These are phyloP conservation scores for Plasmodium inui DNA, from an alignment of 169 alveolate species.

Conservation along the genomic window DNA sequence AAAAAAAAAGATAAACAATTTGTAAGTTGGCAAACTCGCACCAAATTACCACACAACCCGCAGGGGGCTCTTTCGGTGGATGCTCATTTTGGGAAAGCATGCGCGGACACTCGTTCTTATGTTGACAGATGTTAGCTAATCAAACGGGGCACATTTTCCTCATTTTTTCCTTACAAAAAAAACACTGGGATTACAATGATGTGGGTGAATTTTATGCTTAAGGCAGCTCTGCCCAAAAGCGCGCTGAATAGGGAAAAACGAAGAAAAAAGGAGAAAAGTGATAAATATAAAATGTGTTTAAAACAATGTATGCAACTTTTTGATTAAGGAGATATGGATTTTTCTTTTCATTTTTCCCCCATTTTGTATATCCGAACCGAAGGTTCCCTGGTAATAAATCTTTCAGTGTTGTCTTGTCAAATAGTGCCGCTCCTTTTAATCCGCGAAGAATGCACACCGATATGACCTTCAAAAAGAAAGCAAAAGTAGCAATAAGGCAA, in stretches of 20 bases:
- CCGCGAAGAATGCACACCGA: conserved; percentile 45
- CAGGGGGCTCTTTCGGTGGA: background rate
- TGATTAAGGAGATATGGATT: background rate
- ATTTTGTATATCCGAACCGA: conserved; percentile 15
- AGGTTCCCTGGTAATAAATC: conserved; percentile 30
- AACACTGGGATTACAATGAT: conserved; percentile 5
- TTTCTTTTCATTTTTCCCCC: background rate
- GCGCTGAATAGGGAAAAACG: conserved; percentile 15
- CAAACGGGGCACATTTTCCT: background rate
- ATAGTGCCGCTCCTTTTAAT: conserved; percentile 44
- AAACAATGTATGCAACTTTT: background rate
- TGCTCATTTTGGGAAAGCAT: background rate
- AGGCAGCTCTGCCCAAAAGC: conserved; percentile 3
- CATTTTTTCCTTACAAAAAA: conserved; percentile 33
- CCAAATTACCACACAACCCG: background rate
- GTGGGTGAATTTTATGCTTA: conserved; percentile 5
- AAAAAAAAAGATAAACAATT: background rate
- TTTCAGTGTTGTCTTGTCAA: conserved; percentile 4
- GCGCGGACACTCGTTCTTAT: background rate
- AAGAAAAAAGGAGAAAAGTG: background rate
- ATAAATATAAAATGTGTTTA: background rate
- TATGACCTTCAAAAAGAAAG: conserved; percentile 38
- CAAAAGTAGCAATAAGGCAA: background rate
- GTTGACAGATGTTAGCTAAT: background rate
- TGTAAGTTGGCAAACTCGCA: background rate